Base-by-base conservation (phyloP, 805 yeast genomes). In the Metschnikowia continentalis region DNA sequence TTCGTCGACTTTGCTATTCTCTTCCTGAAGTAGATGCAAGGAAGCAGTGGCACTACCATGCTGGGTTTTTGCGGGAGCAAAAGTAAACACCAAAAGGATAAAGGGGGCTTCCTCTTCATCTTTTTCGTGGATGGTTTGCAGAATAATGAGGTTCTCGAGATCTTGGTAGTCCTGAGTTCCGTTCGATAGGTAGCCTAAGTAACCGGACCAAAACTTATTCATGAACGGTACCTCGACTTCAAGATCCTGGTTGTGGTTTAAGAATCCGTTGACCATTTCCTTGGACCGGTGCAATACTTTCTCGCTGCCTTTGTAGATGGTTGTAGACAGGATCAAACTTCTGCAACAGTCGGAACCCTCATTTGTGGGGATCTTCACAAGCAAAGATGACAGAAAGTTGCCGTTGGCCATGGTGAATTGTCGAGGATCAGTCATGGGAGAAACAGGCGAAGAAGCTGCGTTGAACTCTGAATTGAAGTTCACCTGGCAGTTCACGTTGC, bases 121-220 rank as follows among this genome's bases (percentile, higher is more conserved):
- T 26, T 61, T 61, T 30, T 63, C 67, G 54, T 62, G 65, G 5
- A 73, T 54, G 6, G 63, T 53, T 54, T 74, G 78, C 33, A 65
- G 59, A 5, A 73, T 60, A 17, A 59, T 48, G 35, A 73, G 56
- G 36, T 60, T 50, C 19, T 55, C 43, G 36, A 61, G 49, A 40
- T 57, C 61, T 3, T 54, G 42, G 49, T 33, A 48, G 22, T 55
- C 55, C 30, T 47, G 50, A 23, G 53, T 54, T 4, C 77, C 77
- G 55, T 71, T 70, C 44, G 61, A 53, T 42, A 71, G 55, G 48
- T 61, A 71, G 13, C 70, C 58, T 20, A 74, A 57, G 52, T 66
- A 70, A 0, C 78, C 78, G 1, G 67, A 59, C 69, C 75, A 69
- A 54, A 74, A 74, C 20, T 59, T 61, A 50, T 61, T 68, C 58